phyloP scores from a whole-genome alignment of 331 rosid genomes.

The Spiraea crenata region DNA sequence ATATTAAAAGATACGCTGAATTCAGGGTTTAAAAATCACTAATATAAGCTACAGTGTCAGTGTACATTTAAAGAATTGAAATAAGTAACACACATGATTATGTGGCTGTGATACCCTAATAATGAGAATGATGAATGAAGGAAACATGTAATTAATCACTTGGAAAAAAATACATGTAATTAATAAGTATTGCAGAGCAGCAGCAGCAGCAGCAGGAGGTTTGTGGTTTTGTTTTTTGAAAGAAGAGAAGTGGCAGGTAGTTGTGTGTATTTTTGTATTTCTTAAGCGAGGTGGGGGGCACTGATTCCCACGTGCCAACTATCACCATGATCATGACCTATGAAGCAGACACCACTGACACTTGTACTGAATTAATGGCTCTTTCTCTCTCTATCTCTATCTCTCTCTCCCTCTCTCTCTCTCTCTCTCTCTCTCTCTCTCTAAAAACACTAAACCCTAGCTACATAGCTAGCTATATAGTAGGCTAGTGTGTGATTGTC shows the following conservation, averaged over 20 bases:
- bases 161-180: too few species aligned
- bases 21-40: too few species aligned
- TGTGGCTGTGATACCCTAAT: too few species aligned
- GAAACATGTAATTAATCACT: too few species aligned
- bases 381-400: neutral
- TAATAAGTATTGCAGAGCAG: too few species aligned
- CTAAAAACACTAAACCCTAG: neutral
- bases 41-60: too few species aligned
- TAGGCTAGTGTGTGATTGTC: conserved; percentile 1
- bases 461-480: neutral
- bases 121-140: too few species aligned
- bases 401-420: neutral
- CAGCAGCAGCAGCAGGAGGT: neutral
- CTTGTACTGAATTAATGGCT: neutral
- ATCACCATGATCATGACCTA: neutral
- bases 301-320: conserved; percentile 52
- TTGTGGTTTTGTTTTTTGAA: neutral
- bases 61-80: too few species aligned
- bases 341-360: conserved; percentile 16
- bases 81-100: too few species aligned
- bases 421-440: conserved; percentile 6
- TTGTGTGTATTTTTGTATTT: conserved; percentile 4
- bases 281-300: conserved; percentile 49
- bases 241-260: neutral
- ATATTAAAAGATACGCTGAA: too few species aligned